A percentile compares a stretch with the other conserved stretches of the same genome.
Conservation (phyloP, 345 rosid genomes). For the Eucalyptus urophylla region DNA sequence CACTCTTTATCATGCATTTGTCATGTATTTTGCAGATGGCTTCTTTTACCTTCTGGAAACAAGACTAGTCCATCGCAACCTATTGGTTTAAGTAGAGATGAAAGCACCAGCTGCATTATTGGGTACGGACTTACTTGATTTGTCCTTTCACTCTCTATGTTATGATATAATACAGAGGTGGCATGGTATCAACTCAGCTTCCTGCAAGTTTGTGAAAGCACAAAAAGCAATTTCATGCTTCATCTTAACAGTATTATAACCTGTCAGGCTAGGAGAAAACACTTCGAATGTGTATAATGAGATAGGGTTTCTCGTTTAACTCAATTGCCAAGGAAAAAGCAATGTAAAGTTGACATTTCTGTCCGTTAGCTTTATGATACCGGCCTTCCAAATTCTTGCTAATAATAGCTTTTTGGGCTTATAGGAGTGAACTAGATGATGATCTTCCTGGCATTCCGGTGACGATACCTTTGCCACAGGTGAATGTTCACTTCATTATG, state of each 20-base stretch:
- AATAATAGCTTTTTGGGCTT: background rate
- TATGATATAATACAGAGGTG: background rate
- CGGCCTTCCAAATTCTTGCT: background rate
- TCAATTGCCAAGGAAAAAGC: background rate
- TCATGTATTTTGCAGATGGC: slow-evolving; percentile 35
- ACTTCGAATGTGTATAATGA: background rate
- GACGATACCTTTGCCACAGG: slow-evolving; percentile 52
- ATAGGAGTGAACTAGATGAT: slow-evolving; percentile 48
- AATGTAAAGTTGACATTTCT: background rate
- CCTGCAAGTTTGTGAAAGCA: background rate
- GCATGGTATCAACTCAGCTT: background rate
- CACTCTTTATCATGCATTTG: background rate
- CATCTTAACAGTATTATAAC: background rate
- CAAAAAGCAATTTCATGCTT: background rate
- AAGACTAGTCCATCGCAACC: slow-evolving; percentile 28
- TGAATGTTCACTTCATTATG: background rate
- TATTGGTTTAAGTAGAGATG: slow-evolving; percentile 38
- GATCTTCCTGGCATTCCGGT: slow-evolving; percentile 45
- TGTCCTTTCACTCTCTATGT: background rate
- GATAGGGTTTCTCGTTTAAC: background rate
- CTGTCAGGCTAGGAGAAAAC: background rate
- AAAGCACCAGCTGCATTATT: slow-evolving; percentile 40
- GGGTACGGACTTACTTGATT: slow-evolving; percentile 36
- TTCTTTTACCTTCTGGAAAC: slow-evolving; percentile 43
- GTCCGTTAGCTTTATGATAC: background rate